Base-by-base conservation (phyloP, 2,329 filamentous ascomycete genomes). In the Epichloe scottii region DNA sequence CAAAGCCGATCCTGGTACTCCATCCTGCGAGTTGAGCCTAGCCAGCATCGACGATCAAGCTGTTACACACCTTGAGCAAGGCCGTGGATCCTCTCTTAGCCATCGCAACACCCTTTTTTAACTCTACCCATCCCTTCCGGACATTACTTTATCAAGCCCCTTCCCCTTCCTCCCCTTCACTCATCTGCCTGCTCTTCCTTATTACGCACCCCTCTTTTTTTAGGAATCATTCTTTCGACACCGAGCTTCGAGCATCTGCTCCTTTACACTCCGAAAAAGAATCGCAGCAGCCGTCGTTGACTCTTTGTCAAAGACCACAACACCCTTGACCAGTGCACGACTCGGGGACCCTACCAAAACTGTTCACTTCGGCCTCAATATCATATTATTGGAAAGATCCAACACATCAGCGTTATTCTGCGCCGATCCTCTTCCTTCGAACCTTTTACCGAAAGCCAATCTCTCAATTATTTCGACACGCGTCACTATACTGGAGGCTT, bases 31-130 rank as follows among this genome's bases (percentile, higher is more conserved):
- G 17, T 40, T 11, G 17, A 48, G 30, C 12, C 41, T 21, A 42
- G 49, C 46, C 52, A 47, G 43, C 46, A 54, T 54, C 52, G 52
- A 46, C 50, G 52, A 54, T 54, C 43, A 54, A 50, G 46, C 46
- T 40, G 26, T 44, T 34, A 14, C 42, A 10, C n/a, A 43, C 49
- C 49, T 41, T 41, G 19, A 50, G 48, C 43, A 43, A 50, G 47
- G 34, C 48, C 46, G 35, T 49, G 48, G 52, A 51, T 51, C 48
- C 39, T 47, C 48, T 40, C 47, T 23, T 14, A 35, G 26, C 37
- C 49, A 49, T 46, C 40, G 49, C 40, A 30, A 46, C 30, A 49
- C 45, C 51, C 52, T 49, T 49, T 50, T 51, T 48, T 40, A 46
- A 41, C 40, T 33, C 35, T 45, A 34, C 19, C 50, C 50, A 48